A percentile compares a stretch with the other conserved stretches of the same genome.
These are phyloP conservation scores for Magnolia officinalis DNA, from an alignment of 164 flowering plant genomes.

Conservation along the genomic window DNA sequence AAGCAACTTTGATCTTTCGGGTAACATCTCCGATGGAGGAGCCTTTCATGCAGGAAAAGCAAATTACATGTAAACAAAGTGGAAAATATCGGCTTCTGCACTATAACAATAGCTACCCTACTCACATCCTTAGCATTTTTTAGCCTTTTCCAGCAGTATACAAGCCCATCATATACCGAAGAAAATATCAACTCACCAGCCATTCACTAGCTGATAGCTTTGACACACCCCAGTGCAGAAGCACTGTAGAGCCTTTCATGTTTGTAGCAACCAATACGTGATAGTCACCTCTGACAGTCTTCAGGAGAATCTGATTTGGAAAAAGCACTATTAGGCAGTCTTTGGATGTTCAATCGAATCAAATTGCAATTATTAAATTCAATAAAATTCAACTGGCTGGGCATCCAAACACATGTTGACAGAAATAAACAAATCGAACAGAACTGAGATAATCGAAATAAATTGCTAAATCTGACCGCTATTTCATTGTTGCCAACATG, in stretches of 20 bases:
- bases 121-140: neutral
- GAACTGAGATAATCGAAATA: neutral
- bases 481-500: slow-evolving; percentile 30
- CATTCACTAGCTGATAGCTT: slow-evolving; percentile 36
- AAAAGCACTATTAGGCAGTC: neutral
- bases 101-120: neutral
- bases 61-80: neutral
- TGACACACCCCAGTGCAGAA: slow-evolving; percentile 49
- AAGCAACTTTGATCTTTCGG: slow-evolving; percentile 42
- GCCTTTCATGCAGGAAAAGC: slow-evolving; percentile 19
- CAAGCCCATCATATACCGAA: neutral
- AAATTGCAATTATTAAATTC: neutral
- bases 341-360: neutral
- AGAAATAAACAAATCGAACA: neutral
- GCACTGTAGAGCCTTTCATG: slow-evolving; percentile 30
- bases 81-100: neutral
- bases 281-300: slow-evolving; percentile 21
- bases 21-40: slow-evolving; percentile 38
- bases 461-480: slow-evolving; percentile 22
- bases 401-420: neutral
- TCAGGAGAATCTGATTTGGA: slow-evolving; percentile 24
- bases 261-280: slow-evolving; percentile 30
- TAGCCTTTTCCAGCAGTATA: neutral
- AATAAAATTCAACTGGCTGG: too few relatives aligned
- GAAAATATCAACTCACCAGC: slow-evolving; percentile 31